Percentiles rank a stretch among this genome's conserved stretches.
Conservation (phyloP, 768 basidiomycete genomes). For the Tylopilus vinaceipallidus region DNA sequence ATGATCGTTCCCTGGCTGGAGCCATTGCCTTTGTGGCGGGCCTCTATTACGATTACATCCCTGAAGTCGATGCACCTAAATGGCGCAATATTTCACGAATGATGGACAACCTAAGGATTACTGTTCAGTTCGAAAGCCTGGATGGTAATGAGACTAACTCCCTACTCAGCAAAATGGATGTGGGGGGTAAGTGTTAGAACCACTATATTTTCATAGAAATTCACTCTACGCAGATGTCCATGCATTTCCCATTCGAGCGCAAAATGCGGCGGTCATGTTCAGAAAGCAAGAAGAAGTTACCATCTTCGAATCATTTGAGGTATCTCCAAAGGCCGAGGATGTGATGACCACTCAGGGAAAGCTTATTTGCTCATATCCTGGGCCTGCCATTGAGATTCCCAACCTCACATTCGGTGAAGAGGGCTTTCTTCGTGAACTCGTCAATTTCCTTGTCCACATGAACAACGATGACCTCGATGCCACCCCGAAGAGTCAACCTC, state of each 20-base stretch:
- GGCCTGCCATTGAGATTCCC: constrained; percentile 40
- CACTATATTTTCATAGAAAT: neutral
- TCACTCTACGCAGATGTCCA: constrained; percentile 32
- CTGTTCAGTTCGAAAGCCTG: neutral
- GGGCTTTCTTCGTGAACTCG: constrained; percentile 35
- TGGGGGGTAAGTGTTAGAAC: constrained; percentile 13
- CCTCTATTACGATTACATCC: constrained; percentile 16
- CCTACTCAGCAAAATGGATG: constrained; percentile 19
- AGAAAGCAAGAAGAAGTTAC: constrained; percentile 29
- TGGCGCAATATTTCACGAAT: constrained; percentile 35
- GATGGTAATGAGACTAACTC: constrained; percentile 6
- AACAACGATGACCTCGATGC: constrained; percentile 33
- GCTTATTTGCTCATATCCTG: constrained; percentile 46
- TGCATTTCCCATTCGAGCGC: constrained; percentile 39
- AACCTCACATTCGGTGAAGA: constrained; percentile 25
- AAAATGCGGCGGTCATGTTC: constrained; percentile 48
- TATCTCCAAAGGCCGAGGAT: constrained; percentile 33
- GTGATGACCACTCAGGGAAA: constrained; percentile 43
- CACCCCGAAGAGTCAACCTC: constrained; percentile 35
- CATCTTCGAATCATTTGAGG: constrained; percentile 47
- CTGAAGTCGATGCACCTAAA: constrained; percentile 2
- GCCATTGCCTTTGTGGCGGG: constrained; percentile 17
- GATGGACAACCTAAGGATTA: constrained; percentile 25
- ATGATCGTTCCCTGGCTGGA: constrained; percentile 28
- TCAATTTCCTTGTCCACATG: constrained; percentile 37